These are phyloP conservation scores for Hymenoscyphus salicellus DNA, from an alignment of 2,329 filamentous ascomycete genomes.

Conservation along the genomic window DNA sequence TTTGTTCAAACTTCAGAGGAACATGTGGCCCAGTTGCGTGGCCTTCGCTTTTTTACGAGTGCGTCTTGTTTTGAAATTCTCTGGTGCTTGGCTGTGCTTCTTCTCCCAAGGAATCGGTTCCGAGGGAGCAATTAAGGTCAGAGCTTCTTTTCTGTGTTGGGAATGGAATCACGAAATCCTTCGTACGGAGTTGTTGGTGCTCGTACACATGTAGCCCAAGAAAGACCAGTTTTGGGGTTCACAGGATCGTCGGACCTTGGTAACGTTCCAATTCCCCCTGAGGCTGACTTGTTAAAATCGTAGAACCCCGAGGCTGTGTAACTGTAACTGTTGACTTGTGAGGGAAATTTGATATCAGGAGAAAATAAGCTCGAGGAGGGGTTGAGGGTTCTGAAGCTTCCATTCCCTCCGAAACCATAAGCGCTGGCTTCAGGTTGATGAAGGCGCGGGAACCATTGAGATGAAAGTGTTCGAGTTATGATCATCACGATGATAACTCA, in stretches of 20 bases:
- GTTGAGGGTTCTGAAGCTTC: not conserved
- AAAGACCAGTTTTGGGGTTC: not conserved
- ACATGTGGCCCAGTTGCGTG: too few relatives aligned
- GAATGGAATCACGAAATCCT: not conserved
- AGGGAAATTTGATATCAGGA: not conserved
- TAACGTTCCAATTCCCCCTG: conserved; percentile 1
- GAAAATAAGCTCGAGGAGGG: not conserved
- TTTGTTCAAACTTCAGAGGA: too few relatives aligned
- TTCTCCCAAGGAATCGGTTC: too few relatives aligned
- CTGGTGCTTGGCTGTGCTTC: too few relatives aligned
- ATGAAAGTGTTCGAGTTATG: not conserved
- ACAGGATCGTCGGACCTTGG: not conserved
- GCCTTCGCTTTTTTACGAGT: too few relatives aligned
- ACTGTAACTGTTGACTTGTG: not conserved
- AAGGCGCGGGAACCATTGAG: not conserved
- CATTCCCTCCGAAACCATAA: not conserved
- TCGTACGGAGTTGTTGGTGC: not conserved
- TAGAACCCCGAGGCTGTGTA: not conserved
- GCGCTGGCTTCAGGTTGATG: not conserved
- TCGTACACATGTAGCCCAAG: not conserved
- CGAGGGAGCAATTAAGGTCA: too few relatives aligned
- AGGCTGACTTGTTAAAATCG: not conserved
- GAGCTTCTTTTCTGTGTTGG: not conserved
- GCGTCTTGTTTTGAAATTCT: too few relatives aligned
- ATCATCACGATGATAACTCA: not conserved